Evolutionary conservation across 345 rosid genomes (phyloP).

Genomic region (Syzygium oleosum): DNA sequence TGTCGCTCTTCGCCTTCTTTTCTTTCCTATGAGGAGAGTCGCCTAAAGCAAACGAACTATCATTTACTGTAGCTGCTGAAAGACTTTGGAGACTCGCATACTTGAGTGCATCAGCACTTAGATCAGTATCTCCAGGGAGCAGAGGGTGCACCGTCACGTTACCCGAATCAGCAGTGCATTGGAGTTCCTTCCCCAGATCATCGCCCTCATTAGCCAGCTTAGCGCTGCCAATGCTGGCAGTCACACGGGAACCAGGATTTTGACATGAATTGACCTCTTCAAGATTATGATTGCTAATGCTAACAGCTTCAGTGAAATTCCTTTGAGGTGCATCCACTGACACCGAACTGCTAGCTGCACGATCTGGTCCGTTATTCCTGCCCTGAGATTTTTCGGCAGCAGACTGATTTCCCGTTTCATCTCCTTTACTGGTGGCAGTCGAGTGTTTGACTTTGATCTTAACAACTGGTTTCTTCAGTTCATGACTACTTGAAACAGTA

Average conservation of each 20-base stretch:
- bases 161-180: constrained; percentile 95
- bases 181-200: constrained; percentile 72
- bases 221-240: constrained; percentile 94
- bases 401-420: constrained; percentile 59
- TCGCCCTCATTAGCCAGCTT: constrained; percentile 61
- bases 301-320: constrained; percentile 58
- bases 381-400: constrained; percentile 55
- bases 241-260: constrained; percentile 77
- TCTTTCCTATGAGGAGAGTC: constrained; percentile 27
- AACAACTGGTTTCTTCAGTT: constrained; percentile 45
- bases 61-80: constrained; percentile 27
- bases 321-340: constrained; percentile 94
- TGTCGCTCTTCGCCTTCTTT: constrained; percentile 27
- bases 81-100: constrained; percentile 61
- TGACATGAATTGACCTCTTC: constrained; percentile 93
- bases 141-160: constrained; percentile 33
- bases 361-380: constrained; percentile 39
- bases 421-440: constrained; percentile 61
- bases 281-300: constrained; percentile 59
- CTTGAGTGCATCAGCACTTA: constrained; percentile 43
- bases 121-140: constrained; percentile 31
- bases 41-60: constrained; percentile 9
- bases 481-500: constrained; percentile 48
- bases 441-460: constrained; percentile 70
- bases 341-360: constrained; percentile 64